A percentile compares a stretch with the other conserved stretches of the same genome.
Conservation (phyloP, 2,329 filamentous ascomycete genomes). For the Phialemoniopsis sp. region DNA sequence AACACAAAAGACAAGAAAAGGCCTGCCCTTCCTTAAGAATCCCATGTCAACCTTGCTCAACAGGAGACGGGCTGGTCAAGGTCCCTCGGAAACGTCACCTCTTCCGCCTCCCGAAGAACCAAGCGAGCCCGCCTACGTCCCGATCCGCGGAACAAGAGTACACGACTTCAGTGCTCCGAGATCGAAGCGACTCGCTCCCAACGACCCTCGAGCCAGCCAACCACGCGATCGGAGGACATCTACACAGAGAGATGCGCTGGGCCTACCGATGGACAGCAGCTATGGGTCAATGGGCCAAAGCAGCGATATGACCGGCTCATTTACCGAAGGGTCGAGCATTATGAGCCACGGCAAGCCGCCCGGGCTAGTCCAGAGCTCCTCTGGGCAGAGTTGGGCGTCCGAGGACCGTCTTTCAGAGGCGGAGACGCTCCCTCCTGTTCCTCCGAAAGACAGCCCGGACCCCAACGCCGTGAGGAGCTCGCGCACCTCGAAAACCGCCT, state of each 20-base stretch:
- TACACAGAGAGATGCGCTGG: no score
- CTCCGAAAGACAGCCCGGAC: constrained; percentile 29
- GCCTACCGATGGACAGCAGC: no score
- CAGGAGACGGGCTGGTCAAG: constrained; percentile 51
- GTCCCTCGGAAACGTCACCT: constrained; percentile 35
- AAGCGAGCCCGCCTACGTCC: constrained; percentile 52
- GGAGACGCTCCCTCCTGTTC: constrained; percentile 23
- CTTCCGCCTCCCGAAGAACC: constrained; percentile 31
- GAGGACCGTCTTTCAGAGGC: no score
- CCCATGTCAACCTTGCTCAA: constrained; percentile 55
- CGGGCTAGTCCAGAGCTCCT: no score
- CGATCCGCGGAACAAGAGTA: constrained; percentile 59
- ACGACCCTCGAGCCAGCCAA: constrained; percentile 3
- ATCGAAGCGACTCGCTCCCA: constrained; percentile 35
- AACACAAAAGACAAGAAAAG: constrained; percentile 43
- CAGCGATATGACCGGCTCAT: no score
- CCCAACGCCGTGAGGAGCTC: constrained; percentile 23
- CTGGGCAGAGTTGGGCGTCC: no score
- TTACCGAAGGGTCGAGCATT: no score
- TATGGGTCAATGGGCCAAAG: no score
- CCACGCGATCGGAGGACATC: neutral
- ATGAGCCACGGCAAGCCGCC: no score
- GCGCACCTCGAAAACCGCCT: constrained; percentile 23
- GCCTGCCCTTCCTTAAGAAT: constrained; percentile 55
- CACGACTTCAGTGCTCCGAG: constrained; percentile 64